Evolutionary conservation across 1,284 basidiomycete genomes (phyloP).

Genomic region (Taiwanofungus camphoratus): DNA sequence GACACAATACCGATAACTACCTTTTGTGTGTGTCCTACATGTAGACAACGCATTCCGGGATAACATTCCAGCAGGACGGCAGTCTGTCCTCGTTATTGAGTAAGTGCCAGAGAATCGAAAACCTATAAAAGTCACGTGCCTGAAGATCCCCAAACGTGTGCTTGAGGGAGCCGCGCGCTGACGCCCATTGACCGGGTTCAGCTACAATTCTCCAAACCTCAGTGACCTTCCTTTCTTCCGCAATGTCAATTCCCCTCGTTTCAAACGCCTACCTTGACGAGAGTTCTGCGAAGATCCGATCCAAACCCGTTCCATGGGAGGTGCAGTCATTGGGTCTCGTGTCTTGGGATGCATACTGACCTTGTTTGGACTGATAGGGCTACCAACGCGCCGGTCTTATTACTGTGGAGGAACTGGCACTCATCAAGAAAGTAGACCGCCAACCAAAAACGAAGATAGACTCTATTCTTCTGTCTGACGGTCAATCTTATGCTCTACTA

Average conservation of each 20-base stretch:
- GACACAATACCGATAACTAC: constrained; percentile 16
- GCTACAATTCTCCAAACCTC: neutral
- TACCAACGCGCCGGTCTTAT: constrained; percentile 94
- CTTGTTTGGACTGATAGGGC: constrained; percentile 45
- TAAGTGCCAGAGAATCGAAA: constrained; percentile 14
- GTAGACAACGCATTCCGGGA: constrained; percentile 29
- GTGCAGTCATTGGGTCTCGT: constrained; percentile 33
- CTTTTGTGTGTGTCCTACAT: constrained; percentile 28
- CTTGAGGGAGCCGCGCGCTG: neutral
- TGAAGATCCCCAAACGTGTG: neutral
- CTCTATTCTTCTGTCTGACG: constrained; percentile 72
- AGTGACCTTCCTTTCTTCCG: constrained; percentile 2
- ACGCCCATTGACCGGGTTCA: neutral
- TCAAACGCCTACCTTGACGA: constrained; percentile 88
- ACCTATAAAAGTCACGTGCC: constrained; percentile 10
- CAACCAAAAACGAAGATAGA: constrained; percentile 73
- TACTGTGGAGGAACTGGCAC: constrained; percentile 82
- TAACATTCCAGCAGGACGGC: constrained; percentile 27
- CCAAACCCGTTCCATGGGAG: constrained; percentile 96
- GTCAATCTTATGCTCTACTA: constrained; percentile 78
- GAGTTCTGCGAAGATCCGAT: constrained; percentile 79
- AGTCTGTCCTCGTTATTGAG: no score
- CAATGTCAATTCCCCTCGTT: constrained; percentile 79
- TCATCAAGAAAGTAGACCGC: constrained; percentile 87
- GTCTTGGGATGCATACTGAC: constrained; percentile 10